Evolutionary conservation across 176 grass and related monocot genomes (phyloP).

Genomic region (Zea luxurians): DNA sequence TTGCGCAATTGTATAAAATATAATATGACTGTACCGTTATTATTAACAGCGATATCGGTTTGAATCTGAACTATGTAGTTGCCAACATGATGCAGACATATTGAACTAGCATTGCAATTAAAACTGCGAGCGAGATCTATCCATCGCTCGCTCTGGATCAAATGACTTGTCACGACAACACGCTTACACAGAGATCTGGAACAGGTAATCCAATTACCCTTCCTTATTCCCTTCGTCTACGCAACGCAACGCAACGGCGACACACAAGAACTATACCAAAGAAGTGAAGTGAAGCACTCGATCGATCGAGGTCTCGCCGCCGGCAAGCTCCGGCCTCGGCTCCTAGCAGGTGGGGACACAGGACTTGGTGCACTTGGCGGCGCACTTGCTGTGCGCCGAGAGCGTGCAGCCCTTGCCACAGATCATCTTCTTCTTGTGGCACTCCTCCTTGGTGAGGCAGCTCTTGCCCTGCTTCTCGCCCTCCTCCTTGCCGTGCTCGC

Average conservation of each 20-base stretch:
- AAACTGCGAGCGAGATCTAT: not conserved
- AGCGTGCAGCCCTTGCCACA: constrained; percentile 60
- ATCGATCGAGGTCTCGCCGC: not conserved
- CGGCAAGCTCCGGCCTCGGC: not conserved
- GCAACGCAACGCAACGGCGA: no score
- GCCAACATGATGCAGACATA: not conserved
- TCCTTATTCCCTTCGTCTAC: constrained; percentile 37
- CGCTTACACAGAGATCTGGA: not conserved
- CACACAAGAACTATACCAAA: not conserved
- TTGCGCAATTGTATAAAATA: no score
- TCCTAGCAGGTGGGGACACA: constrained; percentile 48
- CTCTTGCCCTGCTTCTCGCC: constrained; percentile 42
- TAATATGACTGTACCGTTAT: not conserved
- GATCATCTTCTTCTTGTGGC: constrained; percentile 56
- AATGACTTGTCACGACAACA: not conserved
- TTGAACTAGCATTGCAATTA: not conserved
- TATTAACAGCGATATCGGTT: not conserved
- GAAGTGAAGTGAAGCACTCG: not conserved
- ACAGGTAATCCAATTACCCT: not conserved
- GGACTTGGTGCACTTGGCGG: constrained; percentile 60
- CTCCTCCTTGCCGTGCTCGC: constrained; percentile 37
- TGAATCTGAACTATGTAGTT: no score
- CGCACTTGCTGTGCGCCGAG: constrained; percentile 54
- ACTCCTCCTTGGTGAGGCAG: constrained; percentile 55
- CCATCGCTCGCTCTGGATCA: no score